Base-by-base conservation (phyloP, 2,329 filamentous ascomycete species). In the Huntiella omanensis region DNA sequence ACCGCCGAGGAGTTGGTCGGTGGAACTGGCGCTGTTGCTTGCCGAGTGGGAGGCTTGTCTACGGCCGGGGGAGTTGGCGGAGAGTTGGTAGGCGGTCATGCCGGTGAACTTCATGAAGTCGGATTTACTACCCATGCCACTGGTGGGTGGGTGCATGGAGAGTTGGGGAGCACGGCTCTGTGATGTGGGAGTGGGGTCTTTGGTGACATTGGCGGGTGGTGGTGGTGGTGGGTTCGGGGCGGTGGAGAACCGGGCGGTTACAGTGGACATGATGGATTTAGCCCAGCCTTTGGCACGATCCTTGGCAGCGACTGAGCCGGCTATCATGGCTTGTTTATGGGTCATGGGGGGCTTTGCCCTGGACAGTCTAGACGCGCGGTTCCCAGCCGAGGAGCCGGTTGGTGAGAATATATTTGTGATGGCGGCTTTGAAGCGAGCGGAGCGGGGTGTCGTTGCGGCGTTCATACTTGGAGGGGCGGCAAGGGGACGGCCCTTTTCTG, bases 381-480 rank as follows among this genome's bases (percentile, higher is more conserved):
- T 68, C 70, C 5, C 69, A 67, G 41, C 68, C 8, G 17, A 36
- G 16, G 15, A 17, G 12, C 13, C 37, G n/a, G 38, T 36, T 16
- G 43, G 39, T 15, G n/a, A 45, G 43, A 49, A 45, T 22, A 45
- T 43, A 33, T 46, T 45, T 22, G 59, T 60, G 3, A 69, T 45
- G 1, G 61, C 56, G 3, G 61, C 61, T 54, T 57, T 63, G 48
- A 68, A 51, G 52, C 64, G 65, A 49, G 61, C 59, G 3, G 63
- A 55, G 15, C 64, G 56, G 4, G 67, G 62, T 2, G 69, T 71
- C 12, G 69, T 68, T 0, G 67, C 68, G n/a, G 69, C 58, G 22
- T 67, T 69, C 33, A 58, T 16, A 35, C 16, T 52, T 46, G 52
- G 52, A 17, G 49, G 19, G 5, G 44, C 45, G 6, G 47, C 37